phyloP scores from a whole-genome alignment of 257 asterid species.

The Echites panduratus region DNA sequence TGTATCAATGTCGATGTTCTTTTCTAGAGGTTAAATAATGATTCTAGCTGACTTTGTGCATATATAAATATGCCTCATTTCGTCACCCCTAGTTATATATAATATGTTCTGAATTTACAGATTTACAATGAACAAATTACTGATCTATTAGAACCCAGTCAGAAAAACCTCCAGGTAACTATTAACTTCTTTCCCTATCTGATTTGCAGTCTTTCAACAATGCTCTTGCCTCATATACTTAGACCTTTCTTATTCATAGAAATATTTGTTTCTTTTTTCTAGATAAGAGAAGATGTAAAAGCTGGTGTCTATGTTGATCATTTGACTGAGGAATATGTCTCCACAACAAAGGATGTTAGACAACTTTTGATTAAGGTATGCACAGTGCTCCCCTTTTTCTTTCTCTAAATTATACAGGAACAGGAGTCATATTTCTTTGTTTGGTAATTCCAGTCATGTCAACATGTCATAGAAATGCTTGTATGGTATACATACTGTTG shows the following conservation, averaged over 20 bases:
- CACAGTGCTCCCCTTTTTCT: slow-evolving; percentile 9
- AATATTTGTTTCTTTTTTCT: slow-evolving; percentile 23
- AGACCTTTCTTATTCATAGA: neutral
- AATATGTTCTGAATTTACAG: slow-evolving; percentile 36
- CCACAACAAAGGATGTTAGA: slow-evolving; percentile 79
- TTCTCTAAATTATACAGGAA: neutral
- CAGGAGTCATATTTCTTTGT: neutral
- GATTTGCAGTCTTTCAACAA: neutral
- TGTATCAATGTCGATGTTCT: slow-evolving; percentile 92
- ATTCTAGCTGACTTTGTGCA: slow-evolving; percentile 15
- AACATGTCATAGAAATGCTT: neutral
- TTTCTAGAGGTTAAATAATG: slow-evolving; percentile 75
- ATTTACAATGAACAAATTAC: slow-evolving; percentile 98
- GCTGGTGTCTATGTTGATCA: slow-evolving; percentile 95
- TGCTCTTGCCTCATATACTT: neutral
- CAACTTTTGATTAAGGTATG: slow-evolving; percentile 84
- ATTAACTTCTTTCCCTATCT: neutral
- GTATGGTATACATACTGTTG: neutral
- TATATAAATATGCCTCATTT: neutral
- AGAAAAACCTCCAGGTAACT: slow-evolving; percentile 85
- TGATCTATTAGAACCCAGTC: slow-evolving; percentile 92
- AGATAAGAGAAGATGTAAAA: slow-evolving; percentile 93
- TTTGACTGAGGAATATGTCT: slow-evolving; percentile 86
- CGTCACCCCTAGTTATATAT: slow-evolving; percentile 7
- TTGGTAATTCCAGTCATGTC: neutral